Conservation (phyloP, 179 eudicot species). For the Actinidia polygama region DNA sequence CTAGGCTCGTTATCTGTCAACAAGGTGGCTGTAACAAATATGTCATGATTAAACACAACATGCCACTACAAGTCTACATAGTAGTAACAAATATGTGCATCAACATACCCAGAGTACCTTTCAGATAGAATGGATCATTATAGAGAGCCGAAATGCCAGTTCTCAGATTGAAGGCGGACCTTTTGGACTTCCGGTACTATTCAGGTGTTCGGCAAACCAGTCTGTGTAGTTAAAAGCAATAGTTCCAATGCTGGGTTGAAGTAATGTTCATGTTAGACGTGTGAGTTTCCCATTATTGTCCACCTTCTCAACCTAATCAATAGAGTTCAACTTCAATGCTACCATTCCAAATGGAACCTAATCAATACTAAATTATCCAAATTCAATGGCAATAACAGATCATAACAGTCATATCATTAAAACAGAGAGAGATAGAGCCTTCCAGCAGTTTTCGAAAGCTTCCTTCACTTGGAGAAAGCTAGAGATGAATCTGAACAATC, state of each 20-base stretch:
- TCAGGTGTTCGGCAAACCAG: neutral
- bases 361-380: neutral
- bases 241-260: slow-evolving; percentile 16
- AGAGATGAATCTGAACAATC: slow-evolving; percentile 35
- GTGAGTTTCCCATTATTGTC: slow-evolving; percentile 17
- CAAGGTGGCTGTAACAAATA: slow-evolving; percentile 45
- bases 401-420: neutral
- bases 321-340: neutral
- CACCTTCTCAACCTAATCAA: slow-evolving; percentile 40
- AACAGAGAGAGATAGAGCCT: slow-evolving; percentile 1
- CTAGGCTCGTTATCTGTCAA: slow-evolving; percentile 84
- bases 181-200: slow-evolving; percentile 22
- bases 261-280: slow-evolving; percentile 7
- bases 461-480: slow-evolving; percentile 35
- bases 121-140: slow-evolving; percentile 58
- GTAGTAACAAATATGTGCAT: neutral
- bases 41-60: no score
- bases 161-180: slow-evolving; percentile 42
- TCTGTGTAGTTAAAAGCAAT: slow-evolving; percentile 8
- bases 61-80: no score
- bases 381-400: neutral
- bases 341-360: neutral
- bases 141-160: slow-evolving; percentile 43
- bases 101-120: slow-evolving; percentile 55
- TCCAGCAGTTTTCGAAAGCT: slow-evolving; percentile 28